phyloP scores from a whole-genome alignment of 108 stramenopile species.

The Cyclostephanos invisitatus region DNA sequence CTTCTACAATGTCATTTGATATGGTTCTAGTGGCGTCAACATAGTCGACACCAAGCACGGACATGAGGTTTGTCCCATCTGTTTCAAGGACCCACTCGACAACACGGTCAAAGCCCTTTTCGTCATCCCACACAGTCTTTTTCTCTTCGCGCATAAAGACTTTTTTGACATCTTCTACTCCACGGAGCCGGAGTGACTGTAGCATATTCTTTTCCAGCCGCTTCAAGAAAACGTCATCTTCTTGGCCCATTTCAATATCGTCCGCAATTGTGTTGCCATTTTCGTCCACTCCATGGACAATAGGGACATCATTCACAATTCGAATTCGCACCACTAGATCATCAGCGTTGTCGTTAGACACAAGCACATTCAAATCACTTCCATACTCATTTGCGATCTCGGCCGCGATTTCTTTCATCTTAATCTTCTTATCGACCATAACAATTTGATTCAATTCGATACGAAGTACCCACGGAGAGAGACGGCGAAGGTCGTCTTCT shows the following conservation, averaged over 20 bases:
- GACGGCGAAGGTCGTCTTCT: slow-evolving; percentile 81
- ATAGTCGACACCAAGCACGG: slow-evolving; percentile 89
- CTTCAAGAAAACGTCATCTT: slow-evolving; percentile 94
- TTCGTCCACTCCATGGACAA: slow-evolving; percentile 72
- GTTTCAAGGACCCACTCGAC: slow-evolving; percentile 97
- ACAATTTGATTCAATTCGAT: slow-evolving; percentile 92
- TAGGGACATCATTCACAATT: slow-evolving; percentile 85
- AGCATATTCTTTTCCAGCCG: slow-evolving; percentile 93
- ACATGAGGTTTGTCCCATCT: slow-evolving; percentile 96
- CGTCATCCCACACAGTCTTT: slow-evolving; percentile 85
- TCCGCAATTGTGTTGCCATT: slow-evolving; percentile 68
- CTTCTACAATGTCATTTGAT: slow-evolving; percentile 97
- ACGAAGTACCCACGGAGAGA: slow-evolving; percentile 96
- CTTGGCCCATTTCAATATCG: slow-evolving; percentile 82
- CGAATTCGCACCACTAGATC: slow-evolving; percentile 89
- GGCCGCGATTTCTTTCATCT: slow-evolving; percentile 85
- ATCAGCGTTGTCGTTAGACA: slow-evolving; percentile 93
- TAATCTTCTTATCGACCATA: slow-evolving; percentile 88
- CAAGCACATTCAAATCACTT: slow-evolving; percentile 85
- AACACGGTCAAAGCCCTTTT: slow-evolving; percentile 75
- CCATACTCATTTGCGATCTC: slow-evolving; percentile 88
- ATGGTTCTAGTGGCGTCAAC: slow-evolving; percentile 92
- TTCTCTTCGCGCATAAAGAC: slow-evolving; percentile 94
- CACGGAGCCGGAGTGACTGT: slow-evolving; percentile 85
- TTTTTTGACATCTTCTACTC: slow-evolving; percentile 93